phyloP scores from a whole-genome alignment of 352 stramenopile species.

The Globisporangium cystogenes region DNA sequence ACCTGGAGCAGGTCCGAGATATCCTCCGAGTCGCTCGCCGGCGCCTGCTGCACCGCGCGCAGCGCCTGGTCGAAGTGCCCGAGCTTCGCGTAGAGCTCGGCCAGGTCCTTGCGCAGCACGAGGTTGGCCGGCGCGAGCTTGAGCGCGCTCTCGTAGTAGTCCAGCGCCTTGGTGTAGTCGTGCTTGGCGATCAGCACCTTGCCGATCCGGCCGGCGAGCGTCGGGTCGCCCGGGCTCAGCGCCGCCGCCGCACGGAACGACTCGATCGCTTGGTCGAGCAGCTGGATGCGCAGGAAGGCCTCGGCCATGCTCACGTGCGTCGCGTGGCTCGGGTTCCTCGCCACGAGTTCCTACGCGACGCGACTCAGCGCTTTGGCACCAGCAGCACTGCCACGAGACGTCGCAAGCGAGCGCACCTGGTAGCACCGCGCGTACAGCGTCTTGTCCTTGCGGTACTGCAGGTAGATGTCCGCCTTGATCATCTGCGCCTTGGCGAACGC shows the following conservation, averaged over 20 bases:
- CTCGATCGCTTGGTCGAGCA: conserved; percentile 85
- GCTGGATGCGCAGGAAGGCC: conserved; percentile 90
- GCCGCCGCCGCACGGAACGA: conserved; percentile 58
- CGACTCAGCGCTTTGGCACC: neutral
- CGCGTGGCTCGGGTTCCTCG: conserved; percentile 59
- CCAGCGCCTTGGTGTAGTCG: conserved; percentile 90
- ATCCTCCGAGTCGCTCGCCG: conserved; percentile 59
- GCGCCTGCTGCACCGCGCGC: conserved; percentile 70
- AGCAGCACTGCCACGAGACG: too few species aligned
- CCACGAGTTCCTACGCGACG: conserved; percentile 67
- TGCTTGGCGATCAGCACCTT: conserved; percentile 91
- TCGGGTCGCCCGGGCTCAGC: conserved; percentile 59
- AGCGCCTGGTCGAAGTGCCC: conserved; percentile 80
- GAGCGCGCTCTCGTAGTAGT: conserved; percentile 92
- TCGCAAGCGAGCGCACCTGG: conserved; percentile 24
- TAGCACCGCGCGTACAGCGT: conserved; percentile 86
- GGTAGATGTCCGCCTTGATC: conserved; percentile 92
- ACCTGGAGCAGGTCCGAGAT: conserved; percentile 61
- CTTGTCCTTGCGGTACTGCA: conserved; percentile 91
- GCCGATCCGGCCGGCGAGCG: conserved; percentile 84
- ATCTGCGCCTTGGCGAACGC: conserved; percentile 87
- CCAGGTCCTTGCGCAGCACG: conserved; percentile 85
- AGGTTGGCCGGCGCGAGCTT: conserved; percentile 71
- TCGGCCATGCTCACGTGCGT: conserved; percentile 88
- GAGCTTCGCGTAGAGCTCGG: conserved; percentile 87